A percentile compares a stretch with the other conserved stretches of the same genome.
These are phyloP conservation scores for Amphicarpaea edgeworthii DNA, from an alignment of 306 rosid genomes.

Conservation along the genomic window DNA sequence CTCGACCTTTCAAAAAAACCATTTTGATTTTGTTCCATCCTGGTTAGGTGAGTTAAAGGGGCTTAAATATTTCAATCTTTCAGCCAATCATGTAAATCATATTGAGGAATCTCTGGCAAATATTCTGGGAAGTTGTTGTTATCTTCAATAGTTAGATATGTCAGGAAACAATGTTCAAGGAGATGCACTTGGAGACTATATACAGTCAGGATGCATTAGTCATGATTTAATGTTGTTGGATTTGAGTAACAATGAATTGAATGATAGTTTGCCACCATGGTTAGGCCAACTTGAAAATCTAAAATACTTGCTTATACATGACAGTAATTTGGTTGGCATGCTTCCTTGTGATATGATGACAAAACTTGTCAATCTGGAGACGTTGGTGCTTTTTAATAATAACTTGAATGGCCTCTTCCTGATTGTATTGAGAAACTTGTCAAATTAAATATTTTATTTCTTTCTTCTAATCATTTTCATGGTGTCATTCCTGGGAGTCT, in stretches of 20 bases:
- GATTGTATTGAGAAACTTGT: constrained; percentile 21
- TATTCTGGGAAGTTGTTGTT: constrained; percentile 17
- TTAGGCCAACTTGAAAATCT: constrained; percentile 25
- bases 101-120: background rate
- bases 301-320: background rate
- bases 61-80: background rate
- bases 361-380: background rate
- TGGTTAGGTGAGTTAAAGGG: constrained; percentile 32
- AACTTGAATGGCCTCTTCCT: constrained; percentile 27
- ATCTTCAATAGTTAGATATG: no score
- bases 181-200: background rate
- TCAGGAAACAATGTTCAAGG: constrained; percentile 41
- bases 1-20: constrained; percentile 32
- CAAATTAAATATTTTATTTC: background rate
- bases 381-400: constrained; percentile 18
- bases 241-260: constrained; percentile 23
- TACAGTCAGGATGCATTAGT: constrained; percentile 2
- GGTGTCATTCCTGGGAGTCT: constrained; percentile 44
- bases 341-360: constrained; percentile 36
- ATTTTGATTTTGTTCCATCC: constrained; percentile 3
- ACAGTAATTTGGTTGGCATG: constrained; percentile 14
- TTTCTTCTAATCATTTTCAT: constrained; percentile 31
- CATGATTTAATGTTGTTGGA: background rate
- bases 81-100: constrained; percentile 1
- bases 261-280: constrained; percentile 24